These are phyloP conservation scores for Flammula alnicola DNA, from an alignment of 1,284 basidiomycete species.

Conservation along the genomic window DNA sequence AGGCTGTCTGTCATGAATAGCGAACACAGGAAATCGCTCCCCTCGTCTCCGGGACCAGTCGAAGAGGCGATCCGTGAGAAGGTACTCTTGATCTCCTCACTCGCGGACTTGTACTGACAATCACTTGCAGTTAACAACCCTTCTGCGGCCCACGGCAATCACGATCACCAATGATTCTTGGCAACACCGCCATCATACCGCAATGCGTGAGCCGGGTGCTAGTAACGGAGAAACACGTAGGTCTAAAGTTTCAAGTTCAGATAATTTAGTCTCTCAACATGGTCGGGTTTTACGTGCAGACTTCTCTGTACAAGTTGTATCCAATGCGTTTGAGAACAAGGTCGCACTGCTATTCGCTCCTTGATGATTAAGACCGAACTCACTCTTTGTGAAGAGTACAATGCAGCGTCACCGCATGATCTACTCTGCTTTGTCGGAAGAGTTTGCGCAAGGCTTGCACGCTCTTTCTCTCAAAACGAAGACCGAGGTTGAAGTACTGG, in stretches of 20 bases:
- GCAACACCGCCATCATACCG: conserved; percentile 76
- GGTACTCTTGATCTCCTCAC: conserved; percentile 30
- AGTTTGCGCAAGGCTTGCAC: conserved; percentile 71
- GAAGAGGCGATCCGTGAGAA: conserved; percentile 56
- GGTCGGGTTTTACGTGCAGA: conserved; percentile 46
- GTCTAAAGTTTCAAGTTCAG: conserved; percentile 32
- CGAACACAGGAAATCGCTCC: conserved; percentile 3
- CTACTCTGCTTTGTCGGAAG: conserved; percentile 68
- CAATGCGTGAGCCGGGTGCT: conserved; percentile 71
- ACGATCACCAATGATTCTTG: conserved; percentile 75
- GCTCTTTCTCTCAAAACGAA: conserved; percentile 77
- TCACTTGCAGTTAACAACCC: conserved; percentile 48
- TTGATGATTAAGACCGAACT: conserved; percentile 7
- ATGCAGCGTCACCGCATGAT: conserved; percentile 82
- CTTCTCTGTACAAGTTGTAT: conserved; percentile 74
- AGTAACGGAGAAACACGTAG: conserved; percentile 71
- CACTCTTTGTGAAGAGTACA: conserved; percentile 51
- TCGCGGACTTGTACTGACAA: conserved; percentile 11
- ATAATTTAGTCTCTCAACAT: neutral
- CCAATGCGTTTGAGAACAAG: conserved; percentile 73
- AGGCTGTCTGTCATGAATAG: conserved; percentile 13
- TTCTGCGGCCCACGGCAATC: conserved; percentile 62
- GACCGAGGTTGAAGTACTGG: conserved; percentile 57
- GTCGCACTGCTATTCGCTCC: conserved; percentile 38
- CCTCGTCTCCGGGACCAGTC: conserved; percentile 38